Conservation (phyloP, 306 rosid species). For the Vigna nakashimae region DNA sequence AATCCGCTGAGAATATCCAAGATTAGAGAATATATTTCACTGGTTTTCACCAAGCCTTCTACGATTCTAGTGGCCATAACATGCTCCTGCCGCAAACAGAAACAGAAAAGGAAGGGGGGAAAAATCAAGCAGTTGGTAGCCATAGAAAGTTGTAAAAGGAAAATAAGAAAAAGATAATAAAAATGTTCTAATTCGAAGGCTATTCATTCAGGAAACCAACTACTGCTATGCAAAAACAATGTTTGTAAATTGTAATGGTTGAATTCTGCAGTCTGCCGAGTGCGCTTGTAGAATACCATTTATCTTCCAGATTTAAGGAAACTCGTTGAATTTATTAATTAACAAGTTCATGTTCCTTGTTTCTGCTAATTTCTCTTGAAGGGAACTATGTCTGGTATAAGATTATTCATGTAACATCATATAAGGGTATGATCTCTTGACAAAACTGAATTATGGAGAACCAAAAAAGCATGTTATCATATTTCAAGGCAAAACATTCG, state of each 20-base stretch:
- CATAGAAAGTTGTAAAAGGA: conserved; percentile 6
- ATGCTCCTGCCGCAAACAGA: conserved; percentile 21
- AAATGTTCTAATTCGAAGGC: not conserved
- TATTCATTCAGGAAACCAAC: not conserved
- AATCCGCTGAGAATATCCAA: conserved; percentile 16
- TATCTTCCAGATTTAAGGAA: conserved; percentile 10
- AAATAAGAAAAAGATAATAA: not conserved
- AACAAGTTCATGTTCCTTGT: not conserved
- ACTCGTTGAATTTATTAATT: conserved; percentile 8
- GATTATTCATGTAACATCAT: not conserved
- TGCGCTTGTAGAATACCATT: not conserved
- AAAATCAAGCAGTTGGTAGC: not conserved
- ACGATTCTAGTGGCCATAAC: conserved; percentile 32
- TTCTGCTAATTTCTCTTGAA: not conserved
- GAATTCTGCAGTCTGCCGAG: not conserved
- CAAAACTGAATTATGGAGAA: not conserved
- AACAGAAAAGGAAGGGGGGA: not conserved
- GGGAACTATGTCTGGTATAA: not conserved
- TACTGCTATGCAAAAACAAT: not conserved
- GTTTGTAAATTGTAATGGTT: not conserved
- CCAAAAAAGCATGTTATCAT: conserved; percentile 1
- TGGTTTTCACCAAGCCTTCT: conserved; percentile 14
- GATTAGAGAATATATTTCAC: conserved; percentile 16
- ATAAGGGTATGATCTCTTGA: not conserved
- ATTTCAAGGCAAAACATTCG: not conserved